Percentiles rank a stretch among this genome's conserved stretches.
Evolutionary conservation across 2,329 filamentous ascomycete species (phyloP).

Genomic region (Thelonectria rubi): DNA sequence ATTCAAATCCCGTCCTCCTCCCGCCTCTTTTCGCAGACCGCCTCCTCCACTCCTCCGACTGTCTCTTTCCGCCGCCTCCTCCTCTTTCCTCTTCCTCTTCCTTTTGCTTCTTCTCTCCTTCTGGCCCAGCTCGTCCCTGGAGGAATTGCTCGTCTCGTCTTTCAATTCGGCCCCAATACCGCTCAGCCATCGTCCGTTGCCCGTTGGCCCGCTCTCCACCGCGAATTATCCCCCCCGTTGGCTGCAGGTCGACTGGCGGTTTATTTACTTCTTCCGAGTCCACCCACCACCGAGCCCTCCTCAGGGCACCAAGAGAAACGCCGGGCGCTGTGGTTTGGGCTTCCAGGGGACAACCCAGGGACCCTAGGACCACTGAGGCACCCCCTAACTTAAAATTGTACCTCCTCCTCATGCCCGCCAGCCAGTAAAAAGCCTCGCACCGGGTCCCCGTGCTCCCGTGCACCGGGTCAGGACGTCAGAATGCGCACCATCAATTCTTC

Average conservation of each 20-base stretch:
- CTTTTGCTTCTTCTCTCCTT: not conserved
- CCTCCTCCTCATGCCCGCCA: slow-evolving; percentile 23
- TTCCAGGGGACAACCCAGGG: slow-evolving; percentile 18
- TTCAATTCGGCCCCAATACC: not conserved
- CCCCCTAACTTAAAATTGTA: slow-evolving; percentile 33
- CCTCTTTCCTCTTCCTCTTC: not conserved
- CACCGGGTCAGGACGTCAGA: slow-evolving; percentile 33
- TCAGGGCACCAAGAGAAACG: slow-evolving; percentile 11
- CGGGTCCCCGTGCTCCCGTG: slow-evolving; percentile 21
- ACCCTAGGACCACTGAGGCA: slow-evolving; percentile 9
- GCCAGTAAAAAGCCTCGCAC: slow-evolving; percentile 36
- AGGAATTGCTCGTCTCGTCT: not conserved
- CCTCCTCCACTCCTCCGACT: slow-evolving; percentile 1
- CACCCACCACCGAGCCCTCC: slow-evolving; percentile 6
- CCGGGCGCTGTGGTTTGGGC: slow-evolving; percentile 4
- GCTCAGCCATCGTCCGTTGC: not conserved
- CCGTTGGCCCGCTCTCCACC: not conserved
- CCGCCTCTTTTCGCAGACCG: not conserved
- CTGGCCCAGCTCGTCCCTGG: not conserved
- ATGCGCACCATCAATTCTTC: slow-evolving; percentile 42
- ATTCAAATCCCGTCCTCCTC: slow-evolving; percentile 24
- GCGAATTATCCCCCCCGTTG: not conserved
- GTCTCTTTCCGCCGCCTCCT: slow-evolving; percentile 3
- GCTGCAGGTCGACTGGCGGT: not conserved
- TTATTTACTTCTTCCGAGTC: not conserved